phyloP scores from a whole-genome alignment of 108 stramenopile species.

The Skeletonema grethae region DNA sequence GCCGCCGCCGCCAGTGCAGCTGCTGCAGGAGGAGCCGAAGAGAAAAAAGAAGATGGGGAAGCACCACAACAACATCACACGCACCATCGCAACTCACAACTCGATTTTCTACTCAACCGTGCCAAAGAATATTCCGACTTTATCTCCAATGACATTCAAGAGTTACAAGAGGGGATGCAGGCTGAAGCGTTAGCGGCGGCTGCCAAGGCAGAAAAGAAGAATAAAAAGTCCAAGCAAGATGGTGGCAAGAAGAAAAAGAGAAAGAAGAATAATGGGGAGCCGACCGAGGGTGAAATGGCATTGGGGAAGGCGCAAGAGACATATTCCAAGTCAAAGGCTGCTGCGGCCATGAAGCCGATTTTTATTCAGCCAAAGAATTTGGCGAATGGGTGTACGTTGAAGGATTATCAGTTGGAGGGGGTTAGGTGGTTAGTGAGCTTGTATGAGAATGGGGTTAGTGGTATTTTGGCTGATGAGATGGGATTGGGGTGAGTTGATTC shows the following conservation, averaged over 20 bases:
- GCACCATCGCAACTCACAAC: slow-evolving; percentile 70
- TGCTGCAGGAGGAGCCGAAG: slow-evolving; percentile 24
- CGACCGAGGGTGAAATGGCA: slow-evolving; percentile 52
- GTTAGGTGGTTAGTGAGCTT: slow-evolving; percentile 96
- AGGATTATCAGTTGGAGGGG: slow-evolving; percentile 89
- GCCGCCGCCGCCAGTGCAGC: background rate
- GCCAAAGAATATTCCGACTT: slow-evolving; percentile 88
- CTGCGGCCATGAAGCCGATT: slow-evolving; percentile 59
- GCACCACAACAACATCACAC: slow-evolving; percentile 49
- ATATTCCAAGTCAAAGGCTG: slow-evolving; percentile 35
- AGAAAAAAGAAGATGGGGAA: slow-evolving; percentile 51
- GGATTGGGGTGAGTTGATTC: slow-evolving; percentile 41
- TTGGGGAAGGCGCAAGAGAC: slow-evolving; percentile 69
- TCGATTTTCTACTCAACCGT: slow-evolving; percentile 82
- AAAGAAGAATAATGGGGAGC: slow-evolving; percentile 49
- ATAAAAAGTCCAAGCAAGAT: slow-evolving; percentile 42
- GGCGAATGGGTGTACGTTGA: slow-evolving; percentile 70
- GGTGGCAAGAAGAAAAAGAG: slow-evolving; percentile 48
- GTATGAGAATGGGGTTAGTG: slow-evolving; percentile 97
- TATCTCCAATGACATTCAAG: slow-evolving; percentile 81
- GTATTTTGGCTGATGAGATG: slow-evolving; percentile 99
- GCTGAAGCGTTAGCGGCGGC: slow-evolving; percentile 52
- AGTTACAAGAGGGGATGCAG: slow-evolving; percentile 73
- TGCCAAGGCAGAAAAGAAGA: slow-evolving; percentile 51
- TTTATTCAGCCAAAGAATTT: slow-evolving; percentile 87